Evolutionary conservation across 139 green algal species (phyloP).

Genomic region (Microglena sp.): DNA sequence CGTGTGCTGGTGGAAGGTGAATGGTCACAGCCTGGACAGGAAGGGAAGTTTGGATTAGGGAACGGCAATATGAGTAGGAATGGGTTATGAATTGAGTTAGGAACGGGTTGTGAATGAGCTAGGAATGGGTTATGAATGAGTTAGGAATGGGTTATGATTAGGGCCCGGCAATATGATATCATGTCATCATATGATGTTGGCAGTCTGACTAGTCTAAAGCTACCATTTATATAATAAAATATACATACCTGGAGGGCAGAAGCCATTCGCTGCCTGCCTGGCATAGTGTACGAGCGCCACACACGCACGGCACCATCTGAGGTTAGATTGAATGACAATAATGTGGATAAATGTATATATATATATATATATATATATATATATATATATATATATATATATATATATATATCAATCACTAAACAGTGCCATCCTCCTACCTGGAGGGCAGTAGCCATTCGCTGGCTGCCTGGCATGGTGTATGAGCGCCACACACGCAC

Average conservation of each 20-base stretch:
- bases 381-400: no score
- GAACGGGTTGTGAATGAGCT: no score
- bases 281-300: conserved; percentile 54
- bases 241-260: conserved; percentile 55
- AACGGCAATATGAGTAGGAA: neutral
- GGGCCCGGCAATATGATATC: no score
- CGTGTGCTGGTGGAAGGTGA: conserved; percentile 17
- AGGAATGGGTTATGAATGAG: no score
- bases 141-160: no score
- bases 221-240: neutral
- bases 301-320: conserved; percentile 62
- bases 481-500: conserved; percentile 71
- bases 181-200: no score
- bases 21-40: conserved; percentile 21
- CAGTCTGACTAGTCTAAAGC: no score
- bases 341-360: no score
- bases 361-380: no score
- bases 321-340: no score
- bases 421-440: conserved; percentile 7
- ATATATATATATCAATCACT: neutral
- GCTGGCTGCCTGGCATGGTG: conserved; percentile 28
- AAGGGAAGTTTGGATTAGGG: neutral
- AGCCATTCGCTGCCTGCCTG: conserved; percentile 47
- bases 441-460: conserved; percentile 66
- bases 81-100: no score